phyloP scores from a whole-genome alignment of 2,329 filamentous ascomycete genomes.

The Rhinocladiella mackenziei region DNA sequence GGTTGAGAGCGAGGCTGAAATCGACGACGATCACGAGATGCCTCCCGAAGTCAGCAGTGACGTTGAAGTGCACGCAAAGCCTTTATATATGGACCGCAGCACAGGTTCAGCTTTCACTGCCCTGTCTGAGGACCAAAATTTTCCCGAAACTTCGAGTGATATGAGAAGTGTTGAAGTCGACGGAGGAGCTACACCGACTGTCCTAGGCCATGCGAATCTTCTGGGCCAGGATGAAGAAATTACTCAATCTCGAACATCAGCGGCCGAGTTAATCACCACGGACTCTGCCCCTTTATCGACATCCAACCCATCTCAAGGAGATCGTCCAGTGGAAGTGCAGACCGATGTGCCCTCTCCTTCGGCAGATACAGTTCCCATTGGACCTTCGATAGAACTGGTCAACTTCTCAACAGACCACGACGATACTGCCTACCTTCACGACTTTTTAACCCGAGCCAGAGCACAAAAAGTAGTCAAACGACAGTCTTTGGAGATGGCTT shows the following conservation, averaged over 20 bases:
- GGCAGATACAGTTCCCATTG: too few relatives aligned
- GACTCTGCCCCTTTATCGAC: not conserved
- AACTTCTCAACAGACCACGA: conserved; percentile 20
- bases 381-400: too few relatives aligned
- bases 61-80: not conserved
- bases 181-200: not conserved
- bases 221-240: conserved; percentile 1
- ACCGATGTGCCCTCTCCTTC: too few relatives aligned
- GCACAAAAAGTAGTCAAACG: conserved; percentile 20
- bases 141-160: not conserved
- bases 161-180: not conserved
- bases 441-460: conserved; percentile 25
- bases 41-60: not conserved
- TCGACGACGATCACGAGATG: conserved; percentile 3
- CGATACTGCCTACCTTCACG: conserved; percentile 29
- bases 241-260: not conserved
- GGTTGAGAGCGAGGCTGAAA: not conserved
- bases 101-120: too few relatives aligned
- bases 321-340: too few relatives aligned
- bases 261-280: not conserved
- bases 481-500: not conserved
- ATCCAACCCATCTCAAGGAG: too few relatives aligned
- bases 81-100: too few relatives aligned
- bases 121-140: too few relatives aligned
- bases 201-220: conserved; percentile 6